Base-by-base conservation (phyloP, 2,329 filamentous ascomycete species). In the Pseudocercospora musae region DNA sequence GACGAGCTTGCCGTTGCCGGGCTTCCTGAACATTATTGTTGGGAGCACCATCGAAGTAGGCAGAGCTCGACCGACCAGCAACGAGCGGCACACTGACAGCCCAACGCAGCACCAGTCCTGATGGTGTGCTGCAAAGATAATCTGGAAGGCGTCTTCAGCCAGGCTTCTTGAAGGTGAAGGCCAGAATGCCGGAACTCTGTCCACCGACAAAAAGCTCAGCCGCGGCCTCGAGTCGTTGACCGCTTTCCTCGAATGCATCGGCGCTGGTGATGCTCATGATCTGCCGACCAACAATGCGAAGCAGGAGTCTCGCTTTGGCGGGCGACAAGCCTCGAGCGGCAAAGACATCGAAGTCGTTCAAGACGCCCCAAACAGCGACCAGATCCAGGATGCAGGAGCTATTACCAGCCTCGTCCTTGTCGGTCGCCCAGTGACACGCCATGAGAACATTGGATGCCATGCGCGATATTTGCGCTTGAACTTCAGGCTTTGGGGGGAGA, bases 401-500 rank as follows among this genome's bases (percentile, higher is more conserved):
- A 7, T 60, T 44, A 20, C 61, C 63, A 1, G 61, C 59, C 49
- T 66, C 63, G 31, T 62, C 63, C 48, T 62, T 63, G n/a, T 29
- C 27, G 13, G 61, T 27, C 3, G 58, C 63, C 60, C 60, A 66
- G 10, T 59, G 60, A 5, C 54, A 56, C 3, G 58, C 60, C 63
- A 66, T 66, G 57, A 66, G 56, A n/a, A 66, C 52, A 13, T 62
- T 66, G 18, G 64, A 55, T 2, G 58, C 50, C 64, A 66, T 64
- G 15, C 64, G 56, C 4, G 64, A 62, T 18, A 64, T 62, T 13
- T 49, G 53, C 7, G 60, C 20, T 29, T 64, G 58, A 20, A 66
- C 27, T 8, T 37, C 31, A 37, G 42, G 10, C 15, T 66, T 66
- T 3, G 57, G 21, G 18, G 42, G 42, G 8, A 66, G 55, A 6